A percentile compares a stretch with the other conserved stretches of the same genome.
Evolutionary conservation across 2,329 filamentous ascomycete species (phyloP).

Genomic region (Fusarium mexicanum): DNA sequence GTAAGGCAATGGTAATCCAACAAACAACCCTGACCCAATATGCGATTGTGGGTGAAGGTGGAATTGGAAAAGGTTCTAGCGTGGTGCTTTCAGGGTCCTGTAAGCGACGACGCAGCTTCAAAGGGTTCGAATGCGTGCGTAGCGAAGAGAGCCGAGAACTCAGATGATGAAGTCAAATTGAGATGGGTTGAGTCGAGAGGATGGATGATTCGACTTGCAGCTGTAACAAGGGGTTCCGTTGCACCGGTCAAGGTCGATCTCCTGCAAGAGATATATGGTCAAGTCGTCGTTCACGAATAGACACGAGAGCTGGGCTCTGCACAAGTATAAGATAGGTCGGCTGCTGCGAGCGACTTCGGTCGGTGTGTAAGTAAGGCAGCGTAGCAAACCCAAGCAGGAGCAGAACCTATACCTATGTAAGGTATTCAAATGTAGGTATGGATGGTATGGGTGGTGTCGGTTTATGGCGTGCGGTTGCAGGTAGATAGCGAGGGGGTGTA

Average conservation of each 20-base stretch:
- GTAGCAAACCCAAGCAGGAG: slow-evolving; percentile 5
- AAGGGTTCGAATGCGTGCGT: neutral
- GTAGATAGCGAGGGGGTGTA: slow-evolving; percentile 34
- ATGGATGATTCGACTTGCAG: slow-evolving; percentile 14
- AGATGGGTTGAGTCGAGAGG: slow-evolving; percentile 1
- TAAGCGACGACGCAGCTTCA: neutral
- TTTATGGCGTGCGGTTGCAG: slow-evolving; percentile 38
- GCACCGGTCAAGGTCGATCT: slow-evolving; percentile 39
- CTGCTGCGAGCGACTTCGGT: slow-evolving; percentile 20
- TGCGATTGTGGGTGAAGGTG: slow-evolving; percentile 43
- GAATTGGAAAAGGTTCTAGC: slow-evolving; percentile 42
- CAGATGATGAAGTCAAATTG: slow-evolving; percentile 4
- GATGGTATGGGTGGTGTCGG: slow-evolving; percentile 32
- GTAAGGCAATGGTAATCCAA: slow-evolving; percentile 33
- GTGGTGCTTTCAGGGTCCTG: slow-evolving; percentile 27
- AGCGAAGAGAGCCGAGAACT: slow-evolving; percentile 12
- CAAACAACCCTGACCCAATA: slow-evolving; percentile 31
- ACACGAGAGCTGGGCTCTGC: slow-evolving; percentile 12
- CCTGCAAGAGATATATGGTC: slow-evolving; percentile 30
- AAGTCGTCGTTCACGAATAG: slow-evolving; percentile 21
- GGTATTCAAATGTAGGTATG: slow-evolving; percentile 14
- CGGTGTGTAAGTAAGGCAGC: slow-evolving; percentile 32
- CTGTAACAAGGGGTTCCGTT: slow-evolving; percentile 29
- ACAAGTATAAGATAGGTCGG: slow-evolving; percentile 27
- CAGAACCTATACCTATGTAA: slow-evolving; percentile 24